Evolutionary conservation across 345 rosid genomes (phyloP), one percentile per base, ranked within the genome.

Genomic region (Cardiospermum halicacabum): DNA sequence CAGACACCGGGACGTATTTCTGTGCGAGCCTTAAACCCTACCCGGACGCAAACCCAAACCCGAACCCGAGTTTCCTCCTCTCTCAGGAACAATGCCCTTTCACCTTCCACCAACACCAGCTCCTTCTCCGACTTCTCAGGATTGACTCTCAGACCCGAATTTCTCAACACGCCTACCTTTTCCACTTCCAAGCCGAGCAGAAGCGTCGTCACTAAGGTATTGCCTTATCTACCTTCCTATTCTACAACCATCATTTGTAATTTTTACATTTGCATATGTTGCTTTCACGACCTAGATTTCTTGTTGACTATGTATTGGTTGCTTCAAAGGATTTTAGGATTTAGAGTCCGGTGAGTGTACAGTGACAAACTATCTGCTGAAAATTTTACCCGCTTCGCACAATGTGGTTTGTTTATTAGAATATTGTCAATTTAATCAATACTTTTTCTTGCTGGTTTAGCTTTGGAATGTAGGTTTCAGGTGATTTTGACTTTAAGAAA

Each of bases 191-290:
- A 78, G 27, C 82, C 87, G 39, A 93, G 72, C 69, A 81, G 97
- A 40, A 81, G 84, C 40, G 91, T 86, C 53, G 77, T 88, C 54
- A 81, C 92, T 53, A 86, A 77, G 92, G 97, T 85, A 80, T 65
- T 45, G 36, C 5, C 25, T 40, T 40, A 24, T 59, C 4, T 3
- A 18, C 18, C 1, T n/a, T 30, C 19, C 50, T 4, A 2, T 30
- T 26, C 16, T 43, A 32, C 30, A 27, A 60, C 43, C 15, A 15
- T 37, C 1, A 22, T 49, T 32, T 3, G 2, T 62, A 19, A 2
- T 61, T 47, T 34, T 12, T 32, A 12, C 8, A 7, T 22, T 24
- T 16, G 5, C 30, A 43, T 7, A 43, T 43, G 21, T n/a, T 55
- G 18, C 5, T 3, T 55, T 15, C 11, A 7, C 4, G 18, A 34